Conservation (phyloP, 2,329 filamentous ascomycete genomes). For the Exophiala sp. region DNA sequence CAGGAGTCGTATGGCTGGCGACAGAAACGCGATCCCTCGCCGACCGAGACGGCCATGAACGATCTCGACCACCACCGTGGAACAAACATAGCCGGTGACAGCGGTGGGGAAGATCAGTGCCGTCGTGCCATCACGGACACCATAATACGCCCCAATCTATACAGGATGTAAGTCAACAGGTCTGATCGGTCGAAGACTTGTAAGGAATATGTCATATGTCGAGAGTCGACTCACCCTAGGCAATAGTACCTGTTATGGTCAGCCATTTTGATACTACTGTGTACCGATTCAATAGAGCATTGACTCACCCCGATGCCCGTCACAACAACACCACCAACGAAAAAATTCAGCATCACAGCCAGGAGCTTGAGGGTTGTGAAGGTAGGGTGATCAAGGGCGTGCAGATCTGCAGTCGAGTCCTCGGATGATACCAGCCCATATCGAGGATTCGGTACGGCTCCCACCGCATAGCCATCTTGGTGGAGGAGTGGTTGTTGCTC, state of each 20-base stretch:
- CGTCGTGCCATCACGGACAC: slow-evolving; percentile 40
- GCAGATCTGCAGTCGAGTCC: neutral
- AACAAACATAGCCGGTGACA: slow-evolving; percentile 42
- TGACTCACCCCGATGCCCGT: neutral
- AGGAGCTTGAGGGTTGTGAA: neutral
- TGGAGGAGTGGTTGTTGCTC: neutral
- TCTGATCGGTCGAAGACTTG: too few relatives aligned
- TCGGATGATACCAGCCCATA: too few relatives aligned
- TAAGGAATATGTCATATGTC: too few relatives aligned
- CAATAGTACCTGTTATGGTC: neutral
- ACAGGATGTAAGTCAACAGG: neutral
- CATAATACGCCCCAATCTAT: slow-evolving; percentile 33
- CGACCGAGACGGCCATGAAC: slow-evolving; percentile 41
- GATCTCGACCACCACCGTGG: slow-evolving; percentile 37
- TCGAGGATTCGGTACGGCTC: too few relatives aligned
- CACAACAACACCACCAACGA: neutral
- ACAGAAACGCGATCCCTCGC: slow-evolving; percentile 39
- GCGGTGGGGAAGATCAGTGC: slow-evolving; percentile 43
- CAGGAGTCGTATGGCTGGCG: slow-evolving; percentile 36
- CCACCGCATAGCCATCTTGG: neutral
- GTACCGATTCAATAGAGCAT: neutral
- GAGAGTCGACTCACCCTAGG: neutral
- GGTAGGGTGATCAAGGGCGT: neutral
- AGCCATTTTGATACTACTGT: neutral
- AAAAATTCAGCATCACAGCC: neutral